Conservation (phyloP, 192 early-diverging fungal genomes). For the Haplosporangium gracile region DNA sequence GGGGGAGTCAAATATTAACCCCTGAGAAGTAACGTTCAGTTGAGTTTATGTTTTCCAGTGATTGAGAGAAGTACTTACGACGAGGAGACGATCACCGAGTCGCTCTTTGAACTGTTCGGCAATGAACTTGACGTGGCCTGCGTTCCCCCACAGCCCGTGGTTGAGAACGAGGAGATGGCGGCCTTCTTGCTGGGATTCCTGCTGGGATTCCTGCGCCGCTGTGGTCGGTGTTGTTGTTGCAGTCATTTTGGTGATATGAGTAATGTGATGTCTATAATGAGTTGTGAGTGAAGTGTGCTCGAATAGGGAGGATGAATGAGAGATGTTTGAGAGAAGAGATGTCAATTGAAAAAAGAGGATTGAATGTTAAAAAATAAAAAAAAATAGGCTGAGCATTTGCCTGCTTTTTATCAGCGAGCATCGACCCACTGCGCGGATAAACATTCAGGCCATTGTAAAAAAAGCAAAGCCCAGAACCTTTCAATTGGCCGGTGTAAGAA, state of each 20-base stretch:
- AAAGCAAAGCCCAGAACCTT: not conserved
- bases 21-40: not conserved
- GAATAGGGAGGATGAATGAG: not conserved
- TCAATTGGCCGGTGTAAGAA: not conserved
- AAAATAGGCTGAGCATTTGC: not conserved
- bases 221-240: not conserved
- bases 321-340: not conserved
- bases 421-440: not conserved
- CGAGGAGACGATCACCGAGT: slow-evolving; percentile 30
- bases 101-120: slow-evolving; percentile 53
- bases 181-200: slow-evolving; percentile 26
- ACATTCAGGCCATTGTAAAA: not conserved
- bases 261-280: not conserved
- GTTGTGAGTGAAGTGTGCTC: not conserved
- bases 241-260: not conserved
- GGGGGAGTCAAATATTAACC: not conserved
- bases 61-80: slow-evolving; percentile 5
- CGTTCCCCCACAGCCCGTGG: slow-evolving; percentile 77
- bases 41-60: not conserved
- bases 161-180: slow-evolving; percentile 71
- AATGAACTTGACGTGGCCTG: slow-evolving; percentile 63
- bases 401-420: not conserved
- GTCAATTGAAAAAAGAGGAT: not conserved
- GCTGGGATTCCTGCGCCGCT: not conserved
- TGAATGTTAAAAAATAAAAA: not conserved